Evolutionary conservation across 2,329 filamentous ascomycete species (phyloP).

Genomic region (Dothistroma septosporum): DNA sequence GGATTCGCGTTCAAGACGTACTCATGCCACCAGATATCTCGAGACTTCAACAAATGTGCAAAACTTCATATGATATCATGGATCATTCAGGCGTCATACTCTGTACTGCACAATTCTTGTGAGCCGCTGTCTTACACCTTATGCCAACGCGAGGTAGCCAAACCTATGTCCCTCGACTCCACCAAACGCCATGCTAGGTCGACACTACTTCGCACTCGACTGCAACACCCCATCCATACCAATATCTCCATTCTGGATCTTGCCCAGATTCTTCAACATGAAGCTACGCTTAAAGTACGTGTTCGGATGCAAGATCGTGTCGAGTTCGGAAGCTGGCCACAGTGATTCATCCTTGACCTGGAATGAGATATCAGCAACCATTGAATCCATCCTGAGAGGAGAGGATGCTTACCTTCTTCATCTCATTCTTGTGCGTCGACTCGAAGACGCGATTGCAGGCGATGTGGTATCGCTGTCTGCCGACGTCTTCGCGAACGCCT

Average conservation of each 20-base stretch:
- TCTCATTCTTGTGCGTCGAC: slow-evolving; percentile 64
- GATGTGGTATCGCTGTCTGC: slow-evolving; percentile 84
- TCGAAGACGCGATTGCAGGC: slow-evolving; percentile 97
- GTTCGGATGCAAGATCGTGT: slow-evolving; percentile 96
- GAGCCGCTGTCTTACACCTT: no score
- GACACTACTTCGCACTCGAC: slow-evolving; percentile 6
- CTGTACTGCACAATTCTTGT: no score
- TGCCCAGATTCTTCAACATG: slow-evolving; percentile 72
- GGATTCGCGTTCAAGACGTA: no score
- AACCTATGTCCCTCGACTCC: not conserved
- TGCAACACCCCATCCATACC: slow-evolving; percentile 35
- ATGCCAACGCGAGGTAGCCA: no score
- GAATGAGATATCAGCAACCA: slow-evolving; percentile 7
- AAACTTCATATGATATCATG: no score
- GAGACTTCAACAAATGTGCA: no score
- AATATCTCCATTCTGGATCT: slow-evolving; percentile 37
- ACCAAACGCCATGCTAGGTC: not conserved
- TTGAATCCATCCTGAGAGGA: not conserved
- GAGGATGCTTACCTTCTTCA: slow-evolving; percentile 40
- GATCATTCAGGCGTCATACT: no score
- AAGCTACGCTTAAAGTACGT: slow-evolving; percentile 97
- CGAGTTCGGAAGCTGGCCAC: slow-evolving; percentile 64
- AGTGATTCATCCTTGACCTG: slow-evolving; percentile 45
- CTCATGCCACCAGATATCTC: no score
- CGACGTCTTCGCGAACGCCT: slow-evolving; percentile 82